These are phyloP conservation scores for Kandelia obovata DNA, from an alignment of 345 rosid genomes.

Conservation along the genomic window DNA sequence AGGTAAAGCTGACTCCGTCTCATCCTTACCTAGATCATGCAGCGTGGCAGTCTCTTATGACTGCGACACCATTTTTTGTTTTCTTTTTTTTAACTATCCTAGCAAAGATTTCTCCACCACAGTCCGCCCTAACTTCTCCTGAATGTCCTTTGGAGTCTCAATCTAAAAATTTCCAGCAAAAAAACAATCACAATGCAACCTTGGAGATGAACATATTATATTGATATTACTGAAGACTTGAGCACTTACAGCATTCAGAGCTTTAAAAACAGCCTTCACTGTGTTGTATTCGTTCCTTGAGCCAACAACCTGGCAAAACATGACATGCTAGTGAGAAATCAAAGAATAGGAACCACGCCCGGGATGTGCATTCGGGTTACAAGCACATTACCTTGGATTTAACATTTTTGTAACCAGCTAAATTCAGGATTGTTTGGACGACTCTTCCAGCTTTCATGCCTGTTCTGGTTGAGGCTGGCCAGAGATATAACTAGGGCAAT, in stretches of 20 bases:
- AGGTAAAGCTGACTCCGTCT: no score
- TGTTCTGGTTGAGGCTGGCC: constrained; percentile 86
- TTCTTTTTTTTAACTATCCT: constrained; percentile 11
- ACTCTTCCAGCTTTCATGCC: constrained; percentile 94
- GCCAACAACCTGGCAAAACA: constrained; percentile 61
- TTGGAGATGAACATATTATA: not conserved
- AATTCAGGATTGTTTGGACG: constrained; percentile 63
- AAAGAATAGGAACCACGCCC: not conserved
- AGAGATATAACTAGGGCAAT: constrained; percentile 64
- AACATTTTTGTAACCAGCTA: constrained; percentile 91
- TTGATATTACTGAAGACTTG: not conserved
- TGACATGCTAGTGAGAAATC: constrained; percentile 8
- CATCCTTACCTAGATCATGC: no score
- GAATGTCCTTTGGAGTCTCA: constrained; percentile 88
- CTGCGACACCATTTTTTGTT: no score
- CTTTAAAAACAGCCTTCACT: constrained; percentile 85
- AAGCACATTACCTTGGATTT: constrained; percentile 74
- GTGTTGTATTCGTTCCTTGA: constrained; percentile 95
- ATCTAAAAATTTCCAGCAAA: constrained; percentile 38
- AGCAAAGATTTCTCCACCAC: constrained; percentile 85
- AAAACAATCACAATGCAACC: not conserved
- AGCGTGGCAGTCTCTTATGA: no score
- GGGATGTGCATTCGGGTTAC: not conserved
- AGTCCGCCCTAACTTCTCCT: constrained; percentile 90
- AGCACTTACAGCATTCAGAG: constrained; percentile 82